A percentile compares a stretch with the other conserved stretches of the same genome.
These are phyloP conservation scores for Colletotrichum truncatum DNA, from an alignment of 2,329 filamentous ascomycete species.

Conservation along the genomic window DNA sequence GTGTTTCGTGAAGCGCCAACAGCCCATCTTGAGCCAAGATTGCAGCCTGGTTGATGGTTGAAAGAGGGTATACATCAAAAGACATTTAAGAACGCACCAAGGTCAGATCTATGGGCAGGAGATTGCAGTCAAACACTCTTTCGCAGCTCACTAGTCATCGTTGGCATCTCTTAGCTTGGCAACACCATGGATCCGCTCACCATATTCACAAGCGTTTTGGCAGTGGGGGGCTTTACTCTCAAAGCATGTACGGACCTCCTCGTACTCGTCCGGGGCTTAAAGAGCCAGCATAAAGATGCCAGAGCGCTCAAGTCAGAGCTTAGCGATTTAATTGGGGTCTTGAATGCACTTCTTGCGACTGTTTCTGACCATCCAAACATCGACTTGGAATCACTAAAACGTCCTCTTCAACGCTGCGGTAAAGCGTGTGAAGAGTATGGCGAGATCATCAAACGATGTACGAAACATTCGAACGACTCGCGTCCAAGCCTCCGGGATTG, in stretches of 20 bases:
- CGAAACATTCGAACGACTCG: conserved; percentile 1
- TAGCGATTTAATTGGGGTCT: background rate
- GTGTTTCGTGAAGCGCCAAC: too few species aligned
- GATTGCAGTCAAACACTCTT: too few species aligned
- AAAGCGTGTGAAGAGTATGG: conserved; percentile 26
- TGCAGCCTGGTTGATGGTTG: too few species aligned
- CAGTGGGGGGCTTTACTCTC: background rate
- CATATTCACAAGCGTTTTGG: background rate
- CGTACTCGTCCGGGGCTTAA: background rate
- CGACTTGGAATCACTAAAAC: background rate
- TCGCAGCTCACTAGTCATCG: too few species aligned
- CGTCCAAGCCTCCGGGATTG: background rate
- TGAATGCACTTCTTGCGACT: background rate
- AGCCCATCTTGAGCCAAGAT: too few species aligned
- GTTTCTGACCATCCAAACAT: background rate
- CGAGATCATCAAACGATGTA: conserved; percentile 10
- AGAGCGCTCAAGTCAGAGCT: background rate
- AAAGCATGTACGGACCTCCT: background rate
- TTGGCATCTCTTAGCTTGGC: too few species aligned
- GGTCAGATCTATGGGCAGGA: too few species aligned
- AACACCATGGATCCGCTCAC: background rate
- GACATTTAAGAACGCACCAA: too few species aligned
- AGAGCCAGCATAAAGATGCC: background rate
- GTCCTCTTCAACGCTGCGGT: conserved; percentile 1
- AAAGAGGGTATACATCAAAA: too few species aligned